Conservation (phyloP, 805 yeast species). For the Diddensiella caesifluorescens region DNA sequence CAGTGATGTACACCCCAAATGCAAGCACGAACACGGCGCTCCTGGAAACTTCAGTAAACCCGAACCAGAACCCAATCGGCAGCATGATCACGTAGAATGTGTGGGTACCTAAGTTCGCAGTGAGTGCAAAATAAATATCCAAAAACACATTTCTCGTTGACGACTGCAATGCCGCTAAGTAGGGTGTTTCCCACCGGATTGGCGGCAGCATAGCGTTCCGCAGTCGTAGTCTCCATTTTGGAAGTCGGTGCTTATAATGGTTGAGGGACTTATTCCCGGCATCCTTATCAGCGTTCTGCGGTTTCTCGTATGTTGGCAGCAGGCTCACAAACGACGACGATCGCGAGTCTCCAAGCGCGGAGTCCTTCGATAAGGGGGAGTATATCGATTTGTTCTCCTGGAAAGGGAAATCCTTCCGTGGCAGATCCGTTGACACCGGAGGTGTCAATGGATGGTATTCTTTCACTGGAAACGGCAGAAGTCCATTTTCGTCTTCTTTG, state of each 20-base stretch:
- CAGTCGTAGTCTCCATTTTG: conserved; percentile 40
- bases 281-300: conserved; percentile 39
- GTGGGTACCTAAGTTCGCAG: conserved; percentile 88
- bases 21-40: conserved; percentile 66
- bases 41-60: conserved; percentile 50
- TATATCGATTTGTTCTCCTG: not conserved
- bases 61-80: conserved; percentile 83
- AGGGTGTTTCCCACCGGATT: conserved; percentile 59
- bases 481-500: conserved; percentile 11
- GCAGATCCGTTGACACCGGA: not conserved
- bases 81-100: conserved; percentile 87
- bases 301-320: conserved; percentile 23
- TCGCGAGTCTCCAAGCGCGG: conserved; percentile 3
- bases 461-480: conserved; percentile 18
- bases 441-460: conserved; percentile 20
- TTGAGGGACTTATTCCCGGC: conserved; percentile 69
- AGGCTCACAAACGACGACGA: conserved; percentile 22
- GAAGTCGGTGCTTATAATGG: conserved; percentile 57
- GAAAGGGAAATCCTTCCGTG: not conserved
- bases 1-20: conserved; percentile 50
- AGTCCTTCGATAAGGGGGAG: too few relatives aligned
- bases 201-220: conserved; percentile 51
- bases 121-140: conserved; percentile 77
- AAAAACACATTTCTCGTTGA: conserved; percentile 41
- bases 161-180: conserved; percentile 54